Base-by-base conservation (phyloP, 768 basidiomycete genomes). In the Dictyophora rubrovolvata region DNA sequence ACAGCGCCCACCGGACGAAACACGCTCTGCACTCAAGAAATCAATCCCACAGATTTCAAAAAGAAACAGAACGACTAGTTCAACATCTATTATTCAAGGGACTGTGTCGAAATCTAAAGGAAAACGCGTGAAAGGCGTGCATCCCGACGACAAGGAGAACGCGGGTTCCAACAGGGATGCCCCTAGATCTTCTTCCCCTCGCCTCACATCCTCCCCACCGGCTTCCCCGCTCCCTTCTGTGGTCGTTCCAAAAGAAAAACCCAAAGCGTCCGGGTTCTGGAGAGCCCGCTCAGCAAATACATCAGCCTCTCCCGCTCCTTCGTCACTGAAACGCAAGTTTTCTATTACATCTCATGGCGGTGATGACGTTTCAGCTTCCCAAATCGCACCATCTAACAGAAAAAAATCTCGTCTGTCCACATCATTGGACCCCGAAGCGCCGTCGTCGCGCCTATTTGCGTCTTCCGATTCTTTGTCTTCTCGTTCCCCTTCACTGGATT, bases 251-350 rank as follows among this genome's bases (percentile, higher is more conserved):
- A 51, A 51, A 18, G 50, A 51, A 16, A 51, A 34, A 51, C 49
- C 49, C 49, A 59, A 53, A 37, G 48, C 57, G 2, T 59, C 57
- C 1, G 57, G 57, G 9, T 59, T 59, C 18, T 59, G 57, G 57
- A 22, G 48, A 6, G 57, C 57, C 7, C 57, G 57, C 2, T 52
- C 57, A 21, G 9, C 49, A 18, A 52, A 52, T 33, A 42, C 42
- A 42, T 51, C 50, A 12, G 46, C 42, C 10, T 48, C 42, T 14
- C 36, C 33, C 20, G 33, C 49, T 10, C 49, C 48, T 10, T 48
- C 55, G 9, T 23, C 53, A 10, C 8, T 53, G n/a, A 59, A 59
- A 16, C 57, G 57, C 4, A 59, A 59, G 35, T 21, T 28, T 6
- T 52, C 57, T 17, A 42, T n/a, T 2, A n/a, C 42, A n/a, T 56